These are phyloP conservation scores for Penicillium sp. DNA, from an alignment of 2,329 filamentous ascomycete species.

Conservation along the genomic window DNA sequence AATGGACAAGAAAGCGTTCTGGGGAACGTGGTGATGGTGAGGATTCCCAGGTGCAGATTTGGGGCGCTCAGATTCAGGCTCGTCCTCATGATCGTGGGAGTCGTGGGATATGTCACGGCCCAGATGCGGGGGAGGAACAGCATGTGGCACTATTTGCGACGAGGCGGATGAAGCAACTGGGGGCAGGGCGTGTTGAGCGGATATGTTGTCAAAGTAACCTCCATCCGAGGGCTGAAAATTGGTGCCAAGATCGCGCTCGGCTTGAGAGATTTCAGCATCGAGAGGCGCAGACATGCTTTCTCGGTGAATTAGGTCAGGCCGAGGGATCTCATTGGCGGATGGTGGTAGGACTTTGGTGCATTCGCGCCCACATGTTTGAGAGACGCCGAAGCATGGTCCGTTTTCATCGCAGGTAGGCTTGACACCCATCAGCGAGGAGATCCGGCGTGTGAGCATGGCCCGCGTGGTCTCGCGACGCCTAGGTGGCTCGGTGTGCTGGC, in stretches of 20 bases:
- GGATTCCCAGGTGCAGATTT: constrained; percentile 35
- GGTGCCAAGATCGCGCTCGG: constrained; percentile 1
- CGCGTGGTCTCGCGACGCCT: constrained; percentile 33
- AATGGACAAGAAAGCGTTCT: constrained; percentile 90
- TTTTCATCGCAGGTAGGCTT: constrained; percentile 57
- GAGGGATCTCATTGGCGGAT: constrained; percentile 18
- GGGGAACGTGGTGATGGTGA: constrained; percentile 93
- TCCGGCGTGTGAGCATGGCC: constrained; percentile 37
- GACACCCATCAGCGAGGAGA: constrained; percentile 53
- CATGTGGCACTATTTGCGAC: constrained; percentile 7
- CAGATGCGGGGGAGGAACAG: background rate
- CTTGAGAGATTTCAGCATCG: constrained; percentile 14
- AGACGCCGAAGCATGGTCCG: constrained; percentile 63
- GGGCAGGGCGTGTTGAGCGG: constrained; percentile 9
- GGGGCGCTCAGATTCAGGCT: constrained; percentile 8
- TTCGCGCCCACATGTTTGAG: constrained; percentile 61
- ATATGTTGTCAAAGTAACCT: constrained; percentile 17
- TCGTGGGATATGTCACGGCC: background rate
- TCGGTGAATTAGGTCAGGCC: constrained; percentile 15
- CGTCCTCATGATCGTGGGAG: constrained; percentile 9
- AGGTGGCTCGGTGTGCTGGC: constrained; percentile 10
- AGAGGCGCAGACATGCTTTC: constrained; percentile 20
- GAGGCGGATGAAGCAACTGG: constrained; percentile 9
- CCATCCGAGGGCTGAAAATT: constrained; percentile 5
- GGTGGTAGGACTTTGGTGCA: constrained; percentile 53